These are phyloP conservation scores for Emmonsiellopsis sp. DNA, from an alignment of 2,329 filamentous ascomycete genomes.

Conservation along the genomic window DNA sequence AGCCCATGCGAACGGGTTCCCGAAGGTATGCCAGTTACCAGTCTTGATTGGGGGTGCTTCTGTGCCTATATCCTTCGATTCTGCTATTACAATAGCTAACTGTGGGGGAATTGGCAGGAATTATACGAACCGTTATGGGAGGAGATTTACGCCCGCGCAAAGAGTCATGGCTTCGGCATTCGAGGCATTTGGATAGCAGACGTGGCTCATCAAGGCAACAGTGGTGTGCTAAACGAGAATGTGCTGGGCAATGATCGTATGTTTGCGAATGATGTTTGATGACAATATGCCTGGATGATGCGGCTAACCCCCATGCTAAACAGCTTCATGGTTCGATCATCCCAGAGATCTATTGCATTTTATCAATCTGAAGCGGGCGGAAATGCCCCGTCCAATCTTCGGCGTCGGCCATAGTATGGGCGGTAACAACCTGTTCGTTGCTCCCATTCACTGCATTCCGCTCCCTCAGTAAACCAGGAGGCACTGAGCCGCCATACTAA, in stretches of 20 bases:
- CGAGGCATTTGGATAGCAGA: slow-evolving; percentile 85
- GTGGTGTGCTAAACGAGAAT: slow-evolving; percentile 65
- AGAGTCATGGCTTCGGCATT: slow-evolving; percentile 56
- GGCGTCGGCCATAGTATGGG: slow-evolving; percentile 89
- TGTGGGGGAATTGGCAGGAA: slow-evolving; percentile 47
- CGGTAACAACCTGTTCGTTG: slow-evolving; percentile 52
- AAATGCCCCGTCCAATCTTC: slow-evolving; percentile 73
- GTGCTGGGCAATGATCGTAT: slow-evolving; percentile 74
- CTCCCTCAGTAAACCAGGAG: not conserved
- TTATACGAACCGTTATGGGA: slow-evolving; percentile 90
- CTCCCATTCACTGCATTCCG: not conserved
- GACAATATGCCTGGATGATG: not conserved
- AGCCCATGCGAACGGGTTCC: slow-evolving; percentile 85
- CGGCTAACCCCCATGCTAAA: slow-evolving; percentile 10
- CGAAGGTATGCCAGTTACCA: slow-evolving; percentile 53
- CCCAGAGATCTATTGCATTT: slow-evolving; percentile 75
- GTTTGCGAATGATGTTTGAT: slow-evolving; percentile 20
- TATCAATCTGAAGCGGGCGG: slow-evolving; percentile 68
- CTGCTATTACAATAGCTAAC: not conserved
- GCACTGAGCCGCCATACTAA: not conserved
- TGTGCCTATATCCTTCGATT: not conserved
- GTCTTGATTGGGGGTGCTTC: not conserved
- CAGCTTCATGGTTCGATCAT: slow-evolving; percentile 79
- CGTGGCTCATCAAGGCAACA: slow-evolving; percentile 74
- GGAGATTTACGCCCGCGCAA: slow-evolving; percentile 56